A percentile compares a stretch with the other conserved stretches of the same genome.
These are phyloP conservation scores for Corniculantispora saksenae DNA, from an alignment of 2,329 filamentous ascomycete species.

Conservation along the genomic window DNA sequence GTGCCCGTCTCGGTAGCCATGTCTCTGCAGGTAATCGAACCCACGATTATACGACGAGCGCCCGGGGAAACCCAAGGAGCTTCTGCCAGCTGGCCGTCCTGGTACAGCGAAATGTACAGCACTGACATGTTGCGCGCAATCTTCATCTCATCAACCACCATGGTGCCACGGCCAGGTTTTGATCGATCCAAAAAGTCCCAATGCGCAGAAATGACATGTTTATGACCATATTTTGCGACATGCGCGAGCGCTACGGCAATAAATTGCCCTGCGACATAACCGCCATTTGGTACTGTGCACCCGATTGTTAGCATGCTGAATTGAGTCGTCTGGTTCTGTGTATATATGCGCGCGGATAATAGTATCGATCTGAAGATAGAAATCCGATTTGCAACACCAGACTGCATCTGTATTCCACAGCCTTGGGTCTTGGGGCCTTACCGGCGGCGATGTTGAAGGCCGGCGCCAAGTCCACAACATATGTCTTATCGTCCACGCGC, in stretches of 20 bases:
- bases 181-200: conserved; percentile 45
- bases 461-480: conserved; percentile 13
- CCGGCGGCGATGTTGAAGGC: conserved; percentile 21
- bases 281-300: conserved; percentile 45
- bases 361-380: neutral
- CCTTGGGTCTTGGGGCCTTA: neutral
- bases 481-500: neutral
- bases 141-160: conserved; percentile 44
- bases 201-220: conserved; percentile 41
- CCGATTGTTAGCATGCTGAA: neutral
- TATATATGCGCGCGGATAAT: no score
- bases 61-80: conserved; percentile 38
- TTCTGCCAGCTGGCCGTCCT: conserved; percentile 34
- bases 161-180: conserved; percentile 36
- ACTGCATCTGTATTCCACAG: neutral
- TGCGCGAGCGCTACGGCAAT: conserved; percentile 38
- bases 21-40: conserved; percentile 43
- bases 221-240: conserved; percentile 35
- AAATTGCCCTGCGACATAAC: conserved; percentile 46
- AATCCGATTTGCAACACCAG: neutral
- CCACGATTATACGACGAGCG: conserved; percentile 35
- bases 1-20: conserved; percentile 35
- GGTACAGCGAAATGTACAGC: conserved; percentile 44
- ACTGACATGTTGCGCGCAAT: conserved; percentile 43
- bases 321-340: neutral